Conservation (phyloP, 352 stramenopile genomes). For the Phytophthora hybrid region DNA sequence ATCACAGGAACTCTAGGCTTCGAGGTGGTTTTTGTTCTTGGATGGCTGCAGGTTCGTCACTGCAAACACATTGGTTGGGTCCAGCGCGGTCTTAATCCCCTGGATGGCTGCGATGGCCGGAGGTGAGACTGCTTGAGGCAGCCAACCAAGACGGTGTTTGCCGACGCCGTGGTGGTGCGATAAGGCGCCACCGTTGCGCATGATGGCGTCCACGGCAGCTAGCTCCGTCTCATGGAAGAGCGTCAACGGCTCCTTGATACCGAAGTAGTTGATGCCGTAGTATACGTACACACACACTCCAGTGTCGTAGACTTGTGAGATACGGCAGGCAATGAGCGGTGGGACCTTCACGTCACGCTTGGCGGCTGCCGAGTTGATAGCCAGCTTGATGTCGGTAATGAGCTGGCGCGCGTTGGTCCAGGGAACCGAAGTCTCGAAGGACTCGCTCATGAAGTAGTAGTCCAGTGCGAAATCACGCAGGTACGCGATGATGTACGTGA, state of each 20-base stretch:
- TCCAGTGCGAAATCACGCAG: conserved; percentile 94
- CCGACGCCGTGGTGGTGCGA: conserved; percentile 97
- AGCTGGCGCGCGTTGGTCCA: conserved; percentile 77
- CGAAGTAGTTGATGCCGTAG: conserved; percentile 94
- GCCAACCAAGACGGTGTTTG: conserved; percentile 92
- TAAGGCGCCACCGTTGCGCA: conserved; percentile 91
- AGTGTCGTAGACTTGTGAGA: conserved; percentile 97
- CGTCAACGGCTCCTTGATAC: conserved; percentile 77
- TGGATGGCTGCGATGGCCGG: conserved; percentile 72
- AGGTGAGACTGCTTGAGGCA: conserved; percentile 83
- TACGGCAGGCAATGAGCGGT: conserved; percentile 92
- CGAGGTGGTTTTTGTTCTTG: conserved; percentile 12
- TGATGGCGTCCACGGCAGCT: conserved; percentile 85
- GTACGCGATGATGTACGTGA: conserved; percentile 96
- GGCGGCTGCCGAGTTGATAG: conserved; percentile 56
- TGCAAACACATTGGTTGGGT: conserved; percentile 94
- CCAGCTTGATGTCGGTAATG: conserved; percentile 59
- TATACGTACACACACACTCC: conserved; percentile 97
- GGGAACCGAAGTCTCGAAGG: conserved; percentile 89
- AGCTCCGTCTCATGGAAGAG: conserved; percentile 87
- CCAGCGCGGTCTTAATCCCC: conserved; percentile 90
- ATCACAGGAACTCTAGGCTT: conserved; percentile 12
- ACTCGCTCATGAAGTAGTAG: conserved; percentile 94
- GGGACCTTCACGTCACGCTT: conserved; percentile 64
- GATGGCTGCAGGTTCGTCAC: conserved; percentile 76